phyloP scores from a whole-genome alignment of 768 basidiomycete species.

The Kondoa subrosea region DNA sequence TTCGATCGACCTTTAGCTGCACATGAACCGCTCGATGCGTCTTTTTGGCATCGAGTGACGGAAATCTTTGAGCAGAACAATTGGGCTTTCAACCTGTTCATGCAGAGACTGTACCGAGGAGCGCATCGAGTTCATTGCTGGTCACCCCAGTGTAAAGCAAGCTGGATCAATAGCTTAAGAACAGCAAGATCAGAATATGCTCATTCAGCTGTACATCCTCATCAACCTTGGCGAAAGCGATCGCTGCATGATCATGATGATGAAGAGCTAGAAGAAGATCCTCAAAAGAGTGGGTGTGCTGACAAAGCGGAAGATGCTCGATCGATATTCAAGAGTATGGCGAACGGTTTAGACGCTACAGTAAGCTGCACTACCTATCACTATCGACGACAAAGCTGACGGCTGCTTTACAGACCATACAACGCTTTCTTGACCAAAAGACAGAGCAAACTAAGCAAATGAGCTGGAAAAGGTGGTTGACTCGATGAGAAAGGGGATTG shows the following conservation, averaged over 20 bases:
- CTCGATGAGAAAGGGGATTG: background rate
- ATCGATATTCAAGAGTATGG: background rate
- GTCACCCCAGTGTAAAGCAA: background rate
- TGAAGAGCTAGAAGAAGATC: background rate
- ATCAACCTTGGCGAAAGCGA: background rate
- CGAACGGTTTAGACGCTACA: background rate
- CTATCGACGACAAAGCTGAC: background rate
- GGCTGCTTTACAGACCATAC: background rate
- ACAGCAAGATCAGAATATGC: slow-evolving; percentile 5
- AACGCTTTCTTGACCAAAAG: background rate
- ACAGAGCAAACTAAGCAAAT: background rate
- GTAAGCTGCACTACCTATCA: background rate
- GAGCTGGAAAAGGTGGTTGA: background rate
- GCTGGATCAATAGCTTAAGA: background rate
- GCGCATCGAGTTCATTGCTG: background rate
- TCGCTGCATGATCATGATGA: background rate
- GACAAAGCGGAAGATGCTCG: background rate
- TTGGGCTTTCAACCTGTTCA: slow-evolving; percentile 14
- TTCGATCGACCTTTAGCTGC: slow-evolving; percentile 28
- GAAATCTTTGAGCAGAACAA: slow-evolving; percentile 39
- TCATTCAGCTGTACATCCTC: background rate
- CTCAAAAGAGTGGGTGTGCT: background rate
- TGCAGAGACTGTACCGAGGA: slow-evolving; percentile 13
- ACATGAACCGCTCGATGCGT: slow-evolving; percentile 36
- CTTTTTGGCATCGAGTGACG: slow-evolving; percentile 49